These are phyloP conservation scores for Raddia guianensis DNA, from an alignment of 176 grass and related monocot genomes.

Conservation along the genomic window DNA sequence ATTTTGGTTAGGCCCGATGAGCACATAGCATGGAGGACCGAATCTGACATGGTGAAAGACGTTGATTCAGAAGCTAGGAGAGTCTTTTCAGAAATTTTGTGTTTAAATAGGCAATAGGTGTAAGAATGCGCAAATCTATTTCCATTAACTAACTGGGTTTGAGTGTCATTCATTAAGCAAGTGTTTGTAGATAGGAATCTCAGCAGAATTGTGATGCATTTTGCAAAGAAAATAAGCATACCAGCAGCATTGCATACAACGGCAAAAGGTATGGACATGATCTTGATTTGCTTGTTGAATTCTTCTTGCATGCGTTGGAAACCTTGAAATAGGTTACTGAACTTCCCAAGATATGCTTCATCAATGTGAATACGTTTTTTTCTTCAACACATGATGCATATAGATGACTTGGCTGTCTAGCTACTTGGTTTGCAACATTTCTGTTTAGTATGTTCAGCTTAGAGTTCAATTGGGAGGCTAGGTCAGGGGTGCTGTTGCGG, in stretches of 20 bases:
- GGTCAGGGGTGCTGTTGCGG: neutral
- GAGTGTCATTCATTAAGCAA: neutral
- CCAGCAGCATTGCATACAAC: neutral
- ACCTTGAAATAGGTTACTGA: neutral
- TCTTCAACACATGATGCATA: neutral
- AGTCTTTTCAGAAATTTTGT: constrained; percentile 61
- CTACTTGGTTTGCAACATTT: neutral
- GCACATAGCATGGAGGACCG: constrained; percentile 79
- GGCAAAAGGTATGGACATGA: neutral
- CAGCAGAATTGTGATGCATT: neutral
- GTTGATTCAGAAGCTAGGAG: constrained; percentile 48
- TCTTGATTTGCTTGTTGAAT: neutral
- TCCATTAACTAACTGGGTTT: neutral
- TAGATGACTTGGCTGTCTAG: neutral
- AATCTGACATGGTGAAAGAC: constrained; percentile 48
- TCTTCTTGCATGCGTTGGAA: constrained; percentile 2
- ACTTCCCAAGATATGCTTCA: constrained; percentile 4
- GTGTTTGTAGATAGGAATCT: neutral
- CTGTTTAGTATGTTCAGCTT: neutral
- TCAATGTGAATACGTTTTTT: constrained; percentile 1
- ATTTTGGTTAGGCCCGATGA: constrained; percentile 91
- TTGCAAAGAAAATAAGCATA: neutral
- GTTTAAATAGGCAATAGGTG: constrained; percentile 16
- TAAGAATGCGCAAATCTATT: constrained; percentile 30
- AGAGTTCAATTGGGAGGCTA: neutral